A percentile compares a stretch with the other conserved stretches of the same genome.
Conservation (phyloP, 345 rosid genomes). For the Fremontodendron californicum region DNA sequence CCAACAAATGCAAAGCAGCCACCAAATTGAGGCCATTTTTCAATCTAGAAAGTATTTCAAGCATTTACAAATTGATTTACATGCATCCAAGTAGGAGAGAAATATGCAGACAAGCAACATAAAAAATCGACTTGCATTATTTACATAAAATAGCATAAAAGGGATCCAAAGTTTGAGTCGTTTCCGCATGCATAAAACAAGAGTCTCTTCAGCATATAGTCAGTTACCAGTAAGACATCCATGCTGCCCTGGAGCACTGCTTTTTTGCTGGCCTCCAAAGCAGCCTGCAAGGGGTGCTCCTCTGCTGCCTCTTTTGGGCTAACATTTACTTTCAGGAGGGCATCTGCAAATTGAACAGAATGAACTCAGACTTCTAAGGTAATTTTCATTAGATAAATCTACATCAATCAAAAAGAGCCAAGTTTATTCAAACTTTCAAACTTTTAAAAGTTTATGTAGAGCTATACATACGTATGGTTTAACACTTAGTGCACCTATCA, state of each 20-base stretch:
- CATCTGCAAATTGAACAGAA: slow-evolving; percentile 45
- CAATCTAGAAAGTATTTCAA: neutral
- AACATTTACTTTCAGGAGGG: slow-evolving; percentile 45
- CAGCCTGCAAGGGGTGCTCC: slow-evolving; percentile 53
- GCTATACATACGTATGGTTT: neutral
- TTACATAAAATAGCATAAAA: neutral
- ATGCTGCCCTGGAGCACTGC: slow-evolving; percentile 83
- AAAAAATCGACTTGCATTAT: neutral
- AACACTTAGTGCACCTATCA: neutral
- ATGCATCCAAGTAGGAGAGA: neutral
- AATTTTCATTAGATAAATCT: slow-evolving; percentile 13
- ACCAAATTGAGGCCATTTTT: neutral
- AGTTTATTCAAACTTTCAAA: neutral
- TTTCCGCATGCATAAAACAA: slow-evolving; percentile 13
- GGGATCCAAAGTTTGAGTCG: neutral
- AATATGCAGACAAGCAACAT: neutral
- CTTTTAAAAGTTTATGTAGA: neutral
- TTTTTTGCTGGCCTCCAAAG: slow-evolving; percentile 68
- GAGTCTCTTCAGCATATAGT: slow-evolving; percentile 4
- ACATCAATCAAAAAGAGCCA: neutral
- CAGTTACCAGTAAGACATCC: slow-evolving; percentile 67
- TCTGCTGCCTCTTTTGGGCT: slow-evolving; percentile 58
- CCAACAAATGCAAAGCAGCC: neutral
- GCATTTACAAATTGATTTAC: neutral
- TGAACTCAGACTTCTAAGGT: slow-evolving; percentile 10